These are phyloP conservation scores for Termitomyces titanicus DNA, from an alignment of 768 basidiomycete species.

Conservation along the genomic window DNA sequence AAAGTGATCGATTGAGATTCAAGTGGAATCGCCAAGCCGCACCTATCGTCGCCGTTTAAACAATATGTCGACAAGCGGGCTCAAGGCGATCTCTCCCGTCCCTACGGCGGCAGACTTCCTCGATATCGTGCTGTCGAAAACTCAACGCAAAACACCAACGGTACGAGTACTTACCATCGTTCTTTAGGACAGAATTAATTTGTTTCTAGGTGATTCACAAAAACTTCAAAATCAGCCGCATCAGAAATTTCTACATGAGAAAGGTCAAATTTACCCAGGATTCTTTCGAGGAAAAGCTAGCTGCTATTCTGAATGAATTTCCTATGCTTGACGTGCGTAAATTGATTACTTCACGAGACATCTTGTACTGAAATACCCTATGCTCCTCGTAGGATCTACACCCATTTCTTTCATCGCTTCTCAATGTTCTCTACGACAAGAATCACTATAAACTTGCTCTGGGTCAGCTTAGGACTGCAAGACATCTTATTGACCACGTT, in stretches of 20 bases:
- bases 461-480: conserved; percentile 92
- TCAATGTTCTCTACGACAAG: conserved; percentile 99
- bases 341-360: not conserved
- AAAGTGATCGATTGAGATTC: conserved; percentile 12
- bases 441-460: conserved; percentile 99
- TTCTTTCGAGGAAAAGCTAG: conserved; percentile 92
- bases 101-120: conserved; percentile 94
- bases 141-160: conserved; percentile 96
- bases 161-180: conserved; percentile 35
- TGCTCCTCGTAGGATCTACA: conserved; percentile 68
- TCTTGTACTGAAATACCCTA: not conserved
- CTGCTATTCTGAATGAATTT: conserved; percentile 92
- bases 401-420: conserved; percentile 90
- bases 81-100: conserved; percentile 98
- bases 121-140: conserved; percentile 91
- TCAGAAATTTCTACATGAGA: conserved; percentile 98
- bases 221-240: conserved; percentile 99
- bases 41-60: not conserved
- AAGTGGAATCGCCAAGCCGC: not conserved
- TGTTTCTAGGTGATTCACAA: conserved; percentile 86
- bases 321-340: conserved; percentile 90
- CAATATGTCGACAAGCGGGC: conserved; percentile 77
- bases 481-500: conserved; percentile 95
- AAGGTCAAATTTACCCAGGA: conserved; percentile 99
- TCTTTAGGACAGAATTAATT: not conserved